Percentiles rank a stretch among this genome's conserved stretches.
phyloP scores from a whole-genome alignment of 1,139 yeast species.

The Debaryomycetaceae sp. region DNA sequence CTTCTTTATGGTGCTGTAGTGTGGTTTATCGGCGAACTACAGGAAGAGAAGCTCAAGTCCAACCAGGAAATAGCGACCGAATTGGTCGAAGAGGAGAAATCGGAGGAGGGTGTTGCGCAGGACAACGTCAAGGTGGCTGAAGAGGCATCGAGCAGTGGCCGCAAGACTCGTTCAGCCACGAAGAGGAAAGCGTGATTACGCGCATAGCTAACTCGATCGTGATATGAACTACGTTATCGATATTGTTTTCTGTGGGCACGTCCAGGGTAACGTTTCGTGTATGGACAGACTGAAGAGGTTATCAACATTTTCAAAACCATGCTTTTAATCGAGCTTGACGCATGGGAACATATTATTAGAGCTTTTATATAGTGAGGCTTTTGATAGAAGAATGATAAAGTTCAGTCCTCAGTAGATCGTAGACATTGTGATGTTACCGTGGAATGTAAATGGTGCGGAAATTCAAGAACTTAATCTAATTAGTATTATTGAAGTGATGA shows the following conservation, averaged over 20 bases:
- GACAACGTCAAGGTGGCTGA: neutral
- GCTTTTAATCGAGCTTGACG: too few species aligned
- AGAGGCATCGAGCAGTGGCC: neutral
- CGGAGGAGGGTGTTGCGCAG: constrained; percentile 1
- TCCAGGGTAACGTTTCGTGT: too few species aligned
- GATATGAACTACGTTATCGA: too few species aligned
- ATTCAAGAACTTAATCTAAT: too few species aligned
- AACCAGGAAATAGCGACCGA: constrained; percentile 15
- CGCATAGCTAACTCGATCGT: neutral
- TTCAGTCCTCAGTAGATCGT: too few species aligned
- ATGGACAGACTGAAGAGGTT: too few species aligned
- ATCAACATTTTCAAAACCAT: too few species aligned
- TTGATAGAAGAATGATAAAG: too few species aligned
- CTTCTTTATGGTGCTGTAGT: constrained; percentile 75
- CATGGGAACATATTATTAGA: too few species aligned
- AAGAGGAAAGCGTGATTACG: neutral
- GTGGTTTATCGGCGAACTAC: constrained; percentile 82
- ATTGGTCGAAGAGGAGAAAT: constrained; percentile 9
- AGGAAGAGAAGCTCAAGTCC: constrained; percentile 39
- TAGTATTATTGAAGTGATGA: neutral
- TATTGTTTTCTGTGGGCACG: too few species aligned
- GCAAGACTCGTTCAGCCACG: neutral
- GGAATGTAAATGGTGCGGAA: neutral
- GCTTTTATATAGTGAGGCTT: too few species aligned
- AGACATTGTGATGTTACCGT: too few species aligned